Conservation (phyloP, 306 rosid genomes). For the Geum urbanum region DNA sequence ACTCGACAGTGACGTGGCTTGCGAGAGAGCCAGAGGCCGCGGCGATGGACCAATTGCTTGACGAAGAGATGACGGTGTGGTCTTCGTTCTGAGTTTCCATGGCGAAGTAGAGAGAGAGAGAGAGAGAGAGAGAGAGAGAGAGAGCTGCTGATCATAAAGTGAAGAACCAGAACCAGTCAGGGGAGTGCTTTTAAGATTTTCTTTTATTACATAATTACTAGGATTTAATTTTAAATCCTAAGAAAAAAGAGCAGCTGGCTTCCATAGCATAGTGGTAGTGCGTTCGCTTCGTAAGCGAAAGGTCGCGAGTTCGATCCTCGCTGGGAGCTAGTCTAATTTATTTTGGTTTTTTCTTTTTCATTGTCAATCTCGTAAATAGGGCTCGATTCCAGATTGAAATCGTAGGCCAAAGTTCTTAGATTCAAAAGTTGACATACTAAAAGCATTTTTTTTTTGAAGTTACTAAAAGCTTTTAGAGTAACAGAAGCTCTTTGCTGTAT, state of each 20-base stretch:
- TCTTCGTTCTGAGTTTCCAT: constrained; percentile 30
- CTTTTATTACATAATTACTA: too few species aligned
- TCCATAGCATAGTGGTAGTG: background rate
- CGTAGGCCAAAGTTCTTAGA: too few species aligned
- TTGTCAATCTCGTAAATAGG: too few species aligned
- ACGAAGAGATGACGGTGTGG: constrained; percentile 4
- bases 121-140: background rate
- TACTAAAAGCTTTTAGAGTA: too few species aligned
- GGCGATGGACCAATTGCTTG: constrained; percentile 52
- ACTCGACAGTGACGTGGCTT: constrained; percentile 49
- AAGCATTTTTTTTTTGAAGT: too few species aligned
- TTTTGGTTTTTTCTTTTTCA: too few species aligned
- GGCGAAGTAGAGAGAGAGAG: background rate
- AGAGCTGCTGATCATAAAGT: background rate
- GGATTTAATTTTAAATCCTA: too few species aligned
- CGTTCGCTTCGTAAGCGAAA: background rate
- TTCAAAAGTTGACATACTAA: too few species aligned
- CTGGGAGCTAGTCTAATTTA: background rate
- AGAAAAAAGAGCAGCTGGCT: background rate
- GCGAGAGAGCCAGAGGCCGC: constrained; percentile 41
- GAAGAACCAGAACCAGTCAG: too few species aligned
- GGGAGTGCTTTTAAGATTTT: too few species aligned
- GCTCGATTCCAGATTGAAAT: too few species aligned
- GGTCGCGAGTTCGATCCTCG: background rate
- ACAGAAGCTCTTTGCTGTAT: background rate